Base-by-base conservation (phyloP, 495 filamentous ascomycete species). In the Neurospora cerealis region DNA sequence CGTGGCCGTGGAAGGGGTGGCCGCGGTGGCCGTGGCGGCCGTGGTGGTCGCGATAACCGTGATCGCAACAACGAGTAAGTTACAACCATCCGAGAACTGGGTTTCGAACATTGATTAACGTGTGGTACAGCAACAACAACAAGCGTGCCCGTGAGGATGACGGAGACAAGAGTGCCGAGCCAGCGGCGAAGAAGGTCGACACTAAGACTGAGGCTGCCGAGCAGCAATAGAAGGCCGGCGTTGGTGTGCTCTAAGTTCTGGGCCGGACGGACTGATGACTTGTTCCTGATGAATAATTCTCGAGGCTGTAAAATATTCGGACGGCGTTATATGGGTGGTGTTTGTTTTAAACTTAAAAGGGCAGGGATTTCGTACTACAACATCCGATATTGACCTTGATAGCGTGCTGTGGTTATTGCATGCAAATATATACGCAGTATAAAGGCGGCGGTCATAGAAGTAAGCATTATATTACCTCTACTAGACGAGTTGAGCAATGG, bases 81-180 rank as follows among this genome's bases (percentile, higher is more conserved):
- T 8, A 46, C 24, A 19, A 60, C 21, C n/a, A 13, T 40, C 19
- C 41, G 6, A n/a, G 17, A 34, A 9, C 21, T 28, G 21, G 21
- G 7, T 66, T 32, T 66, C 54, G 54, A 32, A 44, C 24, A 2
- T 28, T 69, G 73, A 70, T 80, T 82, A 78, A 83, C 74, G 72
- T 28, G 54, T 36, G 36, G 54, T 76, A 38, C 72, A 82, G 79
- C 79, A 80, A 38, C 78, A 73, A 81, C 46, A 84, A 83, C 72
- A 87, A 87, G 78, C 84, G 85, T 36, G 73, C 77, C 15, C 83
- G 84, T 36, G 85, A 86, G 54, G 83, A 82, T 13, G 83, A 85
- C 37, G 74, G 44, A 44, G 74, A 70, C 46, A 74, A 66, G 54
- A 28, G 70, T n/a, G 78, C 74, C 28, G 79, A 79, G 41, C 82